These are phyloP conservation scores for Lodderomyces margitis DNA, from an alignment of 1,139 yeast genomes.

Conservation along the genomic window DNA sequence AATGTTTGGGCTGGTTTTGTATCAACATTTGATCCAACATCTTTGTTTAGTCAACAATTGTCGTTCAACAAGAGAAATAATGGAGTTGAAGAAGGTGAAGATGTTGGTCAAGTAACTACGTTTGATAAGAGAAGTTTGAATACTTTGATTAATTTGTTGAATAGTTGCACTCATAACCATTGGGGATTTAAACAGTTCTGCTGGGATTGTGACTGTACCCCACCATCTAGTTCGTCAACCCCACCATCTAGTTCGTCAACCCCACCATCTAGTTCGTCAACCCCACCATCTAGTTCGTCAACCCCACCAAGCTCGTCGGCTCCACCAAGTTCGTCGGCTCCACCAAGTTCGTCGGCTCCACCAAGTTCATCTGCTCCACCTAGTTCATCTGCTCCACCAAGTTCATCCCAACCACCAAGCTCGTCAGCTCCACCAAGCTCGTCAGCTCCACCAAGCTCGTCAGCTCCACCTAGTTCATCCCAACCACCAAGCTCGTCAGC, in stretches of 20 bases:
- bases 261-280: not conserved
- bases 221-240: conserved; percentile 3
- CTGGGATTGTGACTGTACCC: conserved; percentile 12
- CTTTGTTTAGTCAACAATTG: conserved; percentile 6
- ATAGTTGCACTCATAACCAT: conserved; percentile 7
- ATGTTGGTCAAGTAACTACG: conserved; percentile 2
- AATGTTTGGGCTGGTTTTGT: conserved; percentile 4
- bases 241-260: conserved; percentile 4
- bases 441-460: not conserved
- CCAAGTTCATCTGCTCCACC: conserved; percentile 4
- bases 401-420: too few relatives aligned
- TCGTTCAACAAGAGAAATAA: conserved; percentile 10
- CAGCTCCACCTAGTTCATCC: conserved; percentile 3
- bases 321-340: not conserved
- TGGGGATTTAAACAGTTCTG: conserved; percentile 11
- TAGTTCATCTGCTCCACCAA: too few relatives aligned
- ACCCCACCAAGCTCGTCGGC: conserved; percentile 2
- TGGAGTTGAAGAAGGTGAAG: conserved; percentile 3
- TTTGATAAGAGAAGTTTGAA: conserved; percentile 8
- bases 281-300: conserved; percentile 3
- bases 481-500: conserved; percentile 2
- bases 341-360: too few relatives aligned
- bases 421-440: not conserved
- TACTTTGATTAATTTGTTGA: conserved; percentile 6
- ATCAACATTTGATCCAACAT: conserved; percentile 7